Percentiles rank a stretch among this genome's conserved stretches.
phyloP scores from a whole-genome alignment of 1,284 basidiomycete species.

The Tilletia setariae region DNA sequence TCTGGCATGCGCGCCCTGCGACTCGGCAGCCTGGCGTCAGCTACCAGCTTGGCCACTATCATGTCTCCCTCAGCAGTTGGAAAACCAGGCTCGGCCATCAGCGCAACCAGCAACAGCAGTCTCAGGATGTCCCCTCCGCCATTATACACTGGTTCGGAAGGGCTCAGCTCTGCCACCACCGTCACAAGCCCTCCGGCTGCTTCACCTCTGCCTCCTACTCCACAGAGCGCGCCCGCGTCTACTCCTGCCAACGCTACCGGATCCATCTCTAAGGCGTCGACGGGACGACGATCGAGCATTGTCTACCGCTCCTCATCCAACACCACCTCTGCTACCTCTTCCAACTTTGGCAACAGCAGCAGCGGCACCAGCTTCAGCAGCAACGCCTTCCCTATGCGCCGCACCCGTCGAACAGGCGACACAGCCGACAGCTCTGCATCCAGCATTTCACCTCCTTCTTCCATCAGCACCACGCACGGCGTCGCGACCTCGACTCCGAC shows the following conservation, averaged over 20 bases:
- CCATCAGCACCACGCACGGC: constrained; percentile 11
- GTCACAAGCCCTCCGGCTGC: too few relatives aligned
- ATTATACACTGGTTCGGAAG: too few relatives aligned
- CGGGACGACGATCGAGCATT: constrained; percentile 11
- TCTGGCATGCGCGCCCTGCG: constrained; percentile 46
- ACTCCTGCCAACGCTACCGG: constrained; percentile 18
- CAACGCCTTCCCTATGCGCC: too few relatives aligned
- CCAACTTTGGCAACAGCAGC: constrained; percentile 3
- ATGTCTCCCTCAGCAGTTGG: constrained; percentile 7
- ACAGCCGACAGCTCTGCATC: not conserved
- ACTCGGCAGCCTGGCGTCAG: constrained; percentile 30
- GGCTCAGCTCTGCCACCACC: too few relatives aligned
- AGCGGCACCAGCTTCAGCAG: too few relatives aligned
- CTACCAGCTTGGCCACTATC: constrained; percentile 18
- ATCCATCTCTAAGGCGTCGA: not conserved
- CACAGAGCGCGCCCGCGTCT: constrained; percentile 27
- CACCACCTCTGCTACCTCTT: constrained; percentile 8
- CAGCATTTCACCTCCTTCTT: constrained; percentile 8
- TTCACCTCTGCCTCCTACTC: too few relatives aligned
- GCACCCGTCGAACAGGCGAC: not conserved
- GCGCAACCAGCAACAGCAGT: too few relatives aligned
- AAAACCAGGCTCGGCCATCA: too few relatives aligned
- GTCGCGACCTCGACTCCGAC: not conserved
- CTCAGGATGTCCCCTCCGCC: too few relatives aligned
- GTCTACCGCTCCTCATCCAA: constrained; percentile 14